phyloP scores from a whole-genome alignment of 805 yeast genomes.

The Saitoella complicata region DNA sequence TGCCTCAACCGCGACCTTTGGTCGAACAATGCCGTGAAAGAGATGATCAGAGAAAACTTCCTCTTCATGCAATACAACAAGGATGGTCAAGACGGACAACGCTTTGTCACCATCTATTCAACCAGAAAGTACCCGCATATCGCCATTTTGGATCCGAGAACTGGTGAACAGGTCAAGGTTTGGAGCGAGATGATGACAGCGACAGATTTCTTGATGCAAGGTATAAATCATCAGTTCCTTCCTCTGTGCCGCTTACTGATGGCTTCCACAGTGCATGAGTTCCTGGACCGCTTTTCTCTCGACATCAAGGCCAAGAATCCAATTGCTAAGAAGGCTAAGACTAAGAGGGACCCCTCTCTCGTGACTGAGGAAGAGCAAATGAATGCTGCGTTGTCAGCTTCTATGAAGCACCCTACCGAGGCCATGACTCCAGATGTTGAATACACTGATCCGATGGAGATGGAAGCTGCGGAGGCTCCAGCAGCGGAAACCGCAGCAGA shows the following conservation, averaged over 20 bases:
- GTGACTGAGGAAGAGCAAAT: slow-evolving; percentile 77
- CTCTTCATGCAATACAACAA: slow-evolving; percentile 72
- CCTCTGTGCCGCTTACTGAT: neutral
- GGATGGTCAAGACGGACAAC: slow-evolving; percentile 58
- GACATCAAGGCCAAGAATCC: slow-evolving; percentile 53
- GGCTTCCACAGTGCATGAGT: slow-evolving; percentile 35
- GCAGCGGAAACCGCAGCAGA: slow-evolving; percentile 11
- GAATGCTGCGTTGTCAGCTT: slow-evolving; percentile 54
- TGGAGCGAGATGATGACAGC: slow-evolving; percentile 39
- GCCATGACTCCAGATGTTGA: slow-evolving; percentile 1
- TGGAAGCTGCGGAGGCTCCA: slow-evolving; percentile 6
- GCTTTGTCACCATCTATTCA: slow-evolving; percentile 49
- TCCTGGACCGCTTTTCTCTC: slow-evolving; percentile 47
- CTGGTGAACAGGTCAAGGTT: slow-evolving; percentile 71
- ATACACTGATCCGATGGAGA: slow-evolving; percentile 7
- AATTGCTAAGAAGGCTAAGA: slow-evolving; percentile 27
- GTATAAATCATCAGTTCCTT: neutral
- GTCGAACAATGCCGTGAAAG: slow-evolving; percentile 54
- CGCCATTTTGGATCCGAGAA: slow-evolving; percentile 82
- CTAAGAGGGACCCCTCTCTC: slow-evolving; percentile 21
- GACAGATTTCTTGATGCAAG: slow-evolving; percentile 10
- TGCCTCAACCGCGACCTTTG: slow-evolving; percentile 85
- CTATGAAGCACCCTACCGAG: slow-evolving; percentile 26
- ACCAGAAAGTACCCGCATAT: slow-evolving; percentile 53
- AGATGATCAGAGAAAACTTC: slow-evolving; percentile 47